These are phyloP conservation scores for Musa balbisiana DNA, from an alignment of 202 grass and related monocot genomes.

Conservation along the genomic window DNA sequence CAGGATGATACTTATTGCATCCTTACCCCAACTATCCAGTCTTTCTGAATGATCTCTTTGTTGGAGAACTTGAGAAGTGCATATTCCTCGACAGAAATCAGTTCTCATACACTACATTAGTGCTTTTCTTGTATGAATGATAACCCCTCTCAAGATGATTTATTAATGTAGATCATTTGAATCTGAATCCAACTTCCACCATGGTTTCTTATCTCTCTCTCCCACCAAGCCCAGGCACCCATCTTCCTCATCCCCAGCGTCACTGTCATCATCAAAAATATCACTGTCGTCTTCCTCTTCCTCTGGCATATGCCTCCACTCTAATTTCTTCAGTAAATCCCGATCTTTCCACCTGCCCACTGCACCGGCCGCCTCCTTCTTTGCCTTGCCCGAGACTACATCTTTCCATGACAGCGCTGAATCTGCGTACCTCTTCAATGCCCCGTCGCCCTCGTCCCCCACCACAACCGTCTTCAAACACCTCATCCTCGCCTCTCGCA, in stretches of 20 bases:
- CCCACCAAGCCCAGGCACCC: not conserved
- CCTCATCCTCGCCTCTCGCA: slow-evolving; percentile 36
- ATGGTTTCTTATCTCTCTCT: slow-evolving; percentile 7
- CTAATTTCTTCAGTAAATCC: slow-evolving; percentile 21
- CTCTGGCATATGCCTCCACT: slow-evolving; percentile 10
- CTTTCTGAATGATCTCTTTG: not conserved
- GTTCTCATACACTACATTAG: not conserved
- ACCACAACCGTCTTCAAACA: slow-evolving; percentile 46
- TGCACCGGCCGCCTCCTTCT: not conserved
- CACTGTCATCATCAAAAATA: not conserved
- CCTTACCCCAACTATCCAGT: no score
- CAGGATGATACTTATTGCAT: no score
- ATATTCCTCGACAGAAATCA: not conserved
- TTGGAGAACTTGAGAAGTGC: not conserved
- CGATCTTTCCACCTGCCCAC: slow-evolving; percentile 9
- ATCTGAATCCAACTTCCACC: slow-evolving; percentile 24
- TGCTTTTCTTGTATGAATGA: not conserved
- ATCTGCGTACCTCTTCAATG: slow-evolving; percentile 40
- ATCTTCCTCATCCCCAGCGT: slow-evolving; percentile 10
- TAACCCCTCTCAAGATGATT: not conserved
- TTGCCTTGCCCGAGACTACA: slow-evolving; percentile 22
- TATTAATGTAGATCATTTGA: not conserved
- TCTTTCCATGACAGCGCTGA: slow-evolving; percentile 40
- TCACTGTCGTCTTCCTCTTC: not conserved
- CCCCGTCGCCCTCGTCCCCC: slow-evolving; percentile 31